Conservation (phyloP, 2,329 filamentous ascomycete species). For the Coniochaeta sp. region DNA sequence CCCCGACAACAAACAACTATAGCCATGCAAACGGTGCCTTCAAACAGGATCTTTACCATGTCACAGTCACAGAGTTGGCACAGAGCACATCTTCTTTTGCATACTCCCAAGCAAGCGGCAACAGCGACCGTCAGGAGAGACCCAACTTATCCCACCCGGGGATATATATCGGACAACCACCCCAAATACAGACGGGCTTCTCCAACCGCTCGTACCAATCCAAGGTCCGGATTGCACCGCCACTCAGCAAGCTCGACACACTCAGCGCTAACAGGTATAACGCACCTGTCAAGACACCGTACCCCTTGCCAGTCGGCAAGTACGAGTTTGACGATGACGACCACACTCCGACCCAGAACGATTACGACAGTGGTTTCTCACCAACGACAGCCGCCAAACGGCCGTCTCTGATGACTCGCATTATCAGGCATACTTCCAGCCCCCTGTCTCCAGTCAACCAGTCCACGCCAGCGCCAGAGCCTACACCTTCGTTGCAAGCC, state of each 20-base stretch:
- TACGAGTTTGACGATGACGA: slow-evolving; percentile 13
- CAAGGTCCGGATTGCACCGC: neutral
- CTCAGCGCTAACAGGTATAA: neutral
- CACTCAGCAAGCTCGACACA: neutral
- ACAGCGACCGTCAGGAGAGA: neutral
- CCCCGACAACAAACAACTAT: neutral
- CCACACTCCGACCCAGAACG: neutral
- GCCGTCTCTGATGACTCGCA: neutral
- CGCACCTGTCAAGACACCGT: slow-evolving; percentile 9
- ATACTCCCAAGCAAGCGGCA: neutral
- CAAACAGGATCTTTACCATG: slow-evolving; percentile 16
- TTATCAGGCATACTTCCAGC: slow-evolving; percentile 4
- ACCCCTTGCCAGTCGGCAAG: slow-evolving; percentile 3
- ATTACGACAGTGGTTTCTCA: neutral
- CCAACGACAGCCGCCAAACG: neutral
- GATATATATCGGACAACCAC: neutral
- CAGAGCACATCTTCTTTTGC: neutral
- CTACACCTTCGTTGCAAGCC: neutral
- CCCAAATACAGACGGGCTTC: neutral
- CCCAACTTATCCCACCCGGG: neutral
- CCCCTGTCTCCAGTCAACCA: neutral
- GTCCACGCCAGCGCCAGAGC: neutral
- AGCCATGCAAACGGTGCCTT: slow-evolving; percentile 8
- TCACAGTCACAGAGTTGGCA: slow-evolving; percentile 14
- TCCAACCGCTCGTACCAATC: neutral